Percentiles rank a stretch among this genome's conserved stretches.
phyloP scores from a whole-genome alignment of 2,329 filamentous ascomycete genomes.

The Fusarium redolens region DNA sequence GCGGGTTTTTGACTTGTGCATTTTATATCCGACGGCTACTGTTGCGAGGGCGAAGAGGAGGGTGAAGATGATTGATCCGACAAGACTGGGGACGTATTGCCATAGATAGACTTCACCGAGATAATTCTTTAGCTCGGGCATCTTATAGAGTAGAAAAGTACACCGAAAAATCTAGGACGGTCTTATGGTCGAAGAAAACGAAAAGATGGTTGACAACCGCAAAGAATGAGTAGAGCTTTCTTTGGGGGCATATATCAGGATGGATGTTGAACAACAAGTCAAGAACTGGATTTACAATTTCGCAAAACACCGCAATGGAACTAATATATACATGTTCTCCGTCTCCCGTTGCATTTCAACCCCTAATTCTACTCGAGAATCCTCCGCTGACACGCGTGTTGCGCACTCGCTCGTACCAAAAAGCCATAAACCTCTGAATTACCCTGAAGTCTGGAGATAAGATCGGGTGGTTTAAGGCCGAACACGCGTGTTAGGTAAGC shows the following conservation, averaged over 20 bases:
- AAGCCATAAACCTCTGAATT: background rate
- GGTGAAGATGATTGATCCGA: conserved; percentile 57
- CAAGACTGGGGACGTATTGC: conserved; percentile 55
- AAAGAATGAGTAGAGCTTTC: no score
- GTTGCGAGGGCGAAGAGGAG: conserved; percentile 57
- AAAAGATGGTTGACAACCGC: no score
- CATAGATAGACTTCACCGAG: conserved; percentile 30
- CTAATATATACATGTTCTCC: background rate
- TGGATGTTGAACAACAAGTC: no score
- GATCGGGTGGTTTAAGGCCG: background rate
- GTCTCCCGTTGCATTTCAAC: accelerated
- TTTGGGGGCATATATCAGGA: no score
- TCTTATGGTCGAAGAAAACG: no score
- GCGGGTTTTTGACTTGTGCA: conserved; percentile 57
- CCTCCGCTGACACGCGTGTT: conserved; percentile 35
- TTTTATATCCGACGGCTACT: conserved; percentile 53
- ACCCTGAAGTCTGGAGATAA: background rate
- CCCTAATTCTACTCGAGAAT: accelerated
- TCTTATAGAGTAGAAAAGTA: background rate
- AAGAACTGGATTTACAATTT: background rate
- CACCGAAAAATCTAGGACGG: background rate
- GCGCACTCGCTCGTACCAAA: background rate
- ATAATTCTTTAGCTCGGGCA: conserved; percentile 16
- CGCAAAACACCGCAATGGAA: accelerated
- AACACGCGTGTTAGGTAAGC: conserved; percentile 38